Conservation (phyloP, 306 rosid species). For the Ammopiptanthus mongolicus region DNA sequence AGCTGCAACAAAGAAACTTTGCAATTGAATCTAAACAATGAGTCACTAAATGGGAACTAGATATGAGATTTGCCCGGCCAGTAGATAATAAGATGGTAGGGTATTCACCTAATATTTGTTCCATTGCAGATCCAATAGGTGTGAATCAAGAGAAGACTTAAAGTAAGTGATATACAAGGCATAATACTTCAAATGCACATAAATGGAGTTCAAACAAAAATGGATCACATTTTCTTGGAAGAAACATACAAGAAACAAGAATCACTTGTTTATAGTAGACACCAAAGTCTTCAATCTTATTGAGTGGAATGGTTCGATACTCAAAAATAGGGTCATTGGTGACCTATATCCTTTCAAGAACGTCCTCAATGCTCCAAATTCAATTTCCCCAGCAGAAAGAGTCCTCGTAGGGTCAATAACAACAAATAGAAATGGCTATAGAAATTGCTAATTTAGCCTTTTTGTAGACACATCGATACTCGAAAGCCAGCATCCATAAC, state of each 20-base stretch:
- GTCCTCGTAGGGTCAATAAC: constrained; percentile 93
- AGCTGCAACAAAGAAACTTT: not conserved
- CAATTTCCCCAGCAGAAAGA: constrained; percentile 93
- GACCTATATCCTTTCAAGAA: constrained; percentile 93
- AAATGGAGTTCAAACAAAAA: constrained; percentile 12
- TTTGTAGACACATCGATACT: constrained; percentile 95
- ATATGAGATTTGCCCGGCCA: constrained; percentile 87
- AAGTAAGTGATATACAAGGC: constrained; percentile 65
- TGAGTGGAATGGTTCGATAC: no score
- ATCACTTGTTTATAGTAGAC: no score
- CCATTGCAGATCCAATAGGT: constrained; percentile 72
- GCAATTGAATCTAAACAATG: not conserved
- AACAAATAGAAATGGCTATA: constrained; percentile 89
- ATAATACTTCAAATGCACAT: constrained; percentile 49
- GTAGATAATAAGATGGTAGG: constrained; percentile 80
- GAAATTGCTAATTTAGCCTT: constrained; percentile 86
- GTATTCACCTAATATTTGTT: constrained; percentile 75
- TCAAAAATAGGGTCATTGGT: constrained; percentile 92
- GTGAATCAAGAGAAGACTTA: constrained; percentile 67
- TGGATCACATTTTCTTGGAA: not conserved
- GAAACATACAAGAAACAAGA: not conserved
- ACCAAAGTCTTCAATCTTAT: no score
- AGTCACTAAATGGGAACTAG: constrained; percentile 48
- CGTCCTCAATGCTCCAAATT: constrained; percentile 96
- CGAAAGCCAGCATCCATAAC: constrained; percentile 97